phyloP scores from a whole-genome alignment of 139 green algal species.

The Chlorella sp. region DNA sequence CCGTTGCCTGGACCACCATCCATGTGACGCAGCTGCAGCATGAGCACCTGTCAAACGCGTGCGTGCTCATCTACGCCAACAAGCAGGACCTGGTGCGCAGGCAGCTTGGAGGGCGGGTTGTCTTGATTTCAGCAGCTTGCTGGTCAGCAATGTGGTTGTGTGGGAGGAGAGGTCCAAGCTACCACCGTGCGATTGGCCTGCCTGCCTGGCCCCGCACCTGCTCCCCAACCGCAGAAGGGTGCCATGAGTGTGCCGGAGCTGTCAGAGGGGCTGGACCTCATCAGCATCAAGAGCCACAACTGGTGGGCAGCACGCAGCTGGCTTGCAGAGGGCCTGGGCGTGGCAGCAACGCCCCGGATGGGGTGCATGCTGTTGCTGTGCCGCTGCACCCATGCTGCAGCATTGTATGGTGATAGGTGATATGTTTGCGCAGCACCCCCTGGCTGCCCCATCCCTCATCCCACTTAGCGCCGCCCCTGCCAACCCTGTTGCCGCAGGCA shows the following conservation, averaged over 20 bases:
- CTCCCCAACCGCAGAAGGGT: conserved; percentile 34
- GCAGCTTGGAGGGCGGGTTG: neutral
- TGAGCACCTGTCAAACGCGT: conserved; percentile 67
- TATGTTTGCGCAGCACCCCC: no score
- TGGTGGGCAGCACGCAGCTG: conserved; percentile 63
- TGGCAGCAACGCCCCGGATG: no score
- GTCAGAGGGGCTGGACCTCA: conserved; percentile 62
- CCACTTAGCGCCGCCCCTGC: no score
- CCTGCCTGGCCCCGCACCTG: neutral
- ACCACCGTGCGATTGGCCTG: no score
- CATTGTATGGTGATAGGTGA: no score
- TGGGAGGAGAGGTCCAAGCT: no score
- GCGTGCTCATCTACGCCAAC: conserved; percentile 89
- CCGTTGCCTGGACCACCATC: neutral
- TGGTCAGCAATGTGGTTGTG: no score
- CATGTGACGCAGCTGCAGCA: conserved; percentile 57
- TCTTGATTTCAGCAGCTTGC: neutral
- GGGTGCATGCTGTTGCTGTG: no score
- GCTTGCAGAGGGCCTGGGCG: no score
- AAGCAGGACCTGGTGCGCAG: conserved; percentile 69
- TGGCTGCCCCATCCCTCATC: no score
- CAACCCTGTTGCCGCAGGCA: neutral
- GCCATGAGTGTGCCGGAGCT: conserved; percentile 82
- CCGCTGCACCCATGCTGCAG: no score
- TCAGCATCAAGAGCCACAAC: conserved; percentile 42